These are phyloP conservation scores for Calonectria naviculata DNA, from an alignment of 2,329 filamentous ascomycete genomes.

Conservation along the genomic window DNA sequence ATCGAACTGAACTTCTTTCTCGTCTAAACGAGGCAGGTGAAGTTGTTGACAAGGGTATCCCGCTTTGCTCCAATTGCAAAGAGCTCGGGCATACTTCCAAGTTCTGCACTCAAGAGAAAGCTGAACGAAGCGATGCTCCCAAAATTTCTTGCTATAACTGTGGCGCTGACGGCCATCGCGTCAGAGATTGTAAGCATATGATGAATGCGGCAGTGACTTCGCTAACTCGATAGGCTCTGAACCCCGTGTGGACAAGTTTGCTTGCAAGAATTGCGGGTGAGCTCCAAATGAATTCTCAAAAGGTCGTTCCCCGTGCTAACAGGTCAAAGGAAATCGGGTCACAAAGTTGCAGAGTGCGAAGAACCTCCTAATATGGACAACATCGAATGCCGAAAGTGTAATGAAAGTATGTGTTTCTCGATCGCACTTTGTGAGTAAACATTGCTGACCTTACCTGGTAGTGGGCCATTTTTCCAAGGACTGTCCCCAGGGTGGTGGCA, in stretches of 20 bases:
- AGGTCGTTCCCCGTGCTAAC: conserved; percentile 22
- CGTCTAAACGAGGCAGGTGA: conserved; percentile 76
- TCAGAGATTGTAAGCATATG: conserved; percentile 73
- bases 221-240: conserved; percentile 57
- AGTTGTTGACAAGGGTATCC: conserved; percentile 67
- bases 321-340: conserved; percentile 57
- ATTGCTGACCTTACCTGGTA: conserved; percentile 40
- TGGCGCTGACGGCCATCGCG: conserved; percentile 70
- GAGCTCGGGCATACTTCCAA: conserved; percentile 73
- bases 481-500: conserved; percentile 69
- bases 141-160: conserved; percentile 75
- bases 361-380: conserved; percentile 71
- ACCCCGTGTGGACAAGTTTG: conserved; percentile 72
- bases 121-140: conserved; percentile 56
- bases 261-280: conserved; percentile 76
- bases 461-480: conserved; percentile 72
- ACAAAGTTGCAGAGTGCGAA: conserved; percentile 62
- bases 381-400: conserved; percentile 75
- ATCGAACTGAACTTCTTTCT: conserved; percentile 67
- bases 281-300: conserved; percentile 17
- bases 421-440: background rate
- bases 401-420: conserved; percentile 62
- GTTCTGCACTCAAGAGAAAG: conserved; percentile 68
- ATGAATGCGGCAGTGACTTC: background rate
- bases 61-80: conserved; percentile 72